Evolutionary conservation across 768 basidiomycete genomes (phyloP).

Genomic region (Ephemerocybe angulata): DNA sequence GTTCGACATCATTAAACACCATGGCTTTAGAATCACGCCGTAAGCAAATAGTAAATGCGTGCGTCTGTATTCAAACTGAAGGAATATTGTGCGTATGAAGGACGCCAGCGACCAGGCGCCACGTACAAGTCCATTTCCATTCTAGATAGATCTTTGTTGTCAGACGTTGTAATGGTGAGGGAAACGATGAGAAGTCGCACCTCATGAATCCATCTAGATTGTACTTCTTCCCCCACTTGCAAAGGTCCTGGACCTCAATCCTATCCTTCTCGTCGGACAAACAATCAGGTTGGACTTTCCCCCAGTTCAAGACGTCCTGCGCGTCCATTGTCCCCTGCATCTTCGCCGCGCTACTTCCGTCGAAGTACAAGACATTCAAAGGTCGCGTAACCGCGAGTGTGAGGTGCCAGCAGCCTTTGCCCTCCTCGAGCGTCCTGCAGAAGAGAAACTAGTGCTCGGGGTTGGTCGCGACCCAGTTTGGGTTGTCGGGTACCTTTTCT

Average conservation of each 20-base stretch:
- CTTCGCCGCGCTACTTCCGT: conserved; percentile 48
- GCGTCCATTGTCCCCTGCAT: conserved; percentile 41
- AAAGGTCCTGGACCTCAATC: conserved; percentile 33
- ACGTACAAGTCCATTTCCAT: conserved; percentile 1
- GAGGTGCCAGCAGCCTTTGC: conserved; percentile 35
- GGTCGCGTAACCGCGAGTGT: conserved; percentile 35
- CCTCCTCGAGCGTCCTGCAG: conserved; percentile 21
- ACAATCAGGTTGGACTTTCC: conserved; percentile 22
- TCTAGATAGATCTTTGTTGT: neutral
- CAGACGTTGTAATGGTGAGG: neutral
- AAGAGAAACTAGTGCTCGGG: conserved; percentile 39
- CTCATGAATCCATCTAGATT: conserved; percentile 46
- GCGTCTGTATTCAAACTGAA: no score
- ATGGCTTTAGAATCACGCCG: no score
- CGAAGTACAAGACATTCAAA: conserved; percentile 48
- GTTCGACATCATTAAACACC: no score
- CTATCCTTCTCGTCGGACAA: conserved; percentile 30
- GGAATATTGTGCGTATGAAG: no score
- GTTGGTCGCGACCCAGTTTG: conserved; percentile 37
- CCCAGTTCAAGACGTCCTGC: conserved; percentile 48
- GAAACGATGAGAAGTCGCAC: conserved; percentile 9
- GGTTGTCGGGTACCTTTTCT: conserved; percentile 16
- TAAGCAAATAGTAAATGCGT: no score
- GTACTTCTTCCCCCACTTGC: conserved; percentile 39
- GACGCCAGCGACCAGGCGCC: no score